Base-by-base conservation (phyloP, 2,329 filamentous ascomycete genomes). In the Cryphonectria parasitica region DNA sequence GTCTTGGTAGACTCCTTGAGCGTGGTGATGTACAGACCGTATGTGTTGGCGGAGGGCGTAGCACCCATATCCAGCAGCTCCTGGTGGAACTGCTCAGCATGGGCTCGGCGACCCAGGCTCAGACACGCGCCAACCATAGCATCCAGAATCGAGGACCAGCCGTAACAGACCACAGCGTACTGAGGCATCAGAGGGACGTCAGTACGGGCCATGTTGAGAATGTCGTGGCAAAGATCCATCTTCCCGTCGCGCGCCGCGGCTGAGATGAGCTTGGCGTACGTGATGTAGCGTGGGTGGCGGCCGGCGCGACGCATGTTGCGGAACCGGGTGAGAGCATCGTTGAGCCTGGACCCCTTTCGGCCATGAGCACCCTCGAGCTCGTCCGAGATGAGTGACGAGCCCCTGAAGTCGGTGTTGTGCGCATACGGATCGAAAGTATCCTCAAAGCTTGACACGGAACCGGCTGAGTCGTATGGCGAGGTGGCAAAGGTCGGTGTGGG, bases 21-120 rank as follows among this genome's bases (percentile, higher is more conserved):
- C 1, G 95, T 98, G n/a, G 97, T 98, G 82, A 99, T 99, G 86
- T 98, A 99, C 25, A 99, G 88, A 71, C 96, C 96, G 76, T 97
- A 99, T 0, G 96, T 99, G 85, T 99, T 99, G 60, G 96, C 96
- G 2, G 95, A 97, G 22, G 96, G 96, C 13, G 95, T 91, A 72
- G 92, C 90, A 64, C 95, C 95, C 85, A 98, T 96, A 72, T 94
- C 91, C 64, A 97, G 86, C 75, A 99, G 87, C 80, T 99, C 94
- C 80, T 96, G 91, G 79, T 98, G 96, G 81, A 92, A 98, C 76
- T 94, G 90, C 79, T 92, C 91, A 72, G 96, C 96, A 72, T 93
- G 84, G 71, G 88, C 87, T 69, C 95, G 93, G 78, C 95, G 91
- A 73, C 94, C 93, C 63, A 93, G 86, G 58, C 90, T 94, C 69